These are phyloP conservation scores for Sphagnum contortum DNA, from an alignment of 225 moss, liverwort and hornwort genomes.

Conservation along the genomic window DNA sequence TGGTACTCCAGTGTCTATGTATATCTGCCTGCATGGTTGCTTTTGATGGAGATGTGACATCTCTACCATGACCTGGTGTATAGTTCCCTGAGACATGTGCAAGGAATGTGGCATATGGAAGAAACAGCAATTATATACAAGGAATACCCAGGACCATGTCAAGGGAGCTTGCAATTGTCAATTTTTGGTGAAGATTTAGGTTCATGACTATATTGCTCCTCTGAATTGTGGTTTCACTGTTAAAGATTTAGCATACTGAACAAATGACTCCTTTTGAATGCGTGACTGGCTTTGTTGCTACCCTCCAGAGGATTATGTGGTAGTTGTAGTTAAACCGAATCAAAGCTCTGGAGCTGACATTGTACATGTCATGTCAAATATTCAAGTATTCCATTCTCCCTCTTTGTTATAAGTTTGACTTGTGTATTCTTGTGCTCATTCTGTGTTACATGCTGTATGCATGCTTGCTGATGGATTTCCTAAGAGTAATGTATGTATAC, in stretches of 20 bases:
- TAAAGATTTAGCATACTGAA: background rate
- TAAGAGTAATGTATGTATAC: too few species aligned
- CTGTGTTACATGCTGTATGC: too few species aligned
- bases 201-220: conserved; percentile 1
- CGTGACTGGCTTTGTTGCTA: background rate
- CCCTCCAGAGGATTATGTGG: background rate
- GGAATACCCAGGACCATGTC: conserved; percentile 1
- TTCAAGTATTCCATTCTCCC: too few species aligned
- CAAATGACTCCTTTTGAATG: background rate
- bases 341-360: too few species aligned
- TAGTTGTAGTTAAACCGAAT: too few species aligned
- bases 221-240: conserved; percentile 1
- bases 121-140: conserved; percentile 4
- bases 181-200: conserved; percentile 4
- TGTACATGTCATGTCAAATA: too few species aligned
- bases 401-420: too few species aligned
- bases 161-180: background rate
- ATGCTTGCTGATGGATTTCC: too few species aligned
- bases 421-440: too few species aligned
- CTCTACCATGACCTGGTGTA: background rate
- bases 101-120: conserved; percentile 7
- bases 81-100: conserved; percentile 8
- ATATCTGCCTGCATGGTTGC: conserved; percentile 2
- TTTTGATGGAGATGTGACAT: conserved; percentile 1
- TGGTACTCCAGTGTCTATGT: conserved; percentile 3